Percentiles rank a stretch among this genome's conserved stretches.
Evolutionary conservation across 1,139 yeast genomes (phyloP).

Genomic region (Protomyces gravidus): DNA sequence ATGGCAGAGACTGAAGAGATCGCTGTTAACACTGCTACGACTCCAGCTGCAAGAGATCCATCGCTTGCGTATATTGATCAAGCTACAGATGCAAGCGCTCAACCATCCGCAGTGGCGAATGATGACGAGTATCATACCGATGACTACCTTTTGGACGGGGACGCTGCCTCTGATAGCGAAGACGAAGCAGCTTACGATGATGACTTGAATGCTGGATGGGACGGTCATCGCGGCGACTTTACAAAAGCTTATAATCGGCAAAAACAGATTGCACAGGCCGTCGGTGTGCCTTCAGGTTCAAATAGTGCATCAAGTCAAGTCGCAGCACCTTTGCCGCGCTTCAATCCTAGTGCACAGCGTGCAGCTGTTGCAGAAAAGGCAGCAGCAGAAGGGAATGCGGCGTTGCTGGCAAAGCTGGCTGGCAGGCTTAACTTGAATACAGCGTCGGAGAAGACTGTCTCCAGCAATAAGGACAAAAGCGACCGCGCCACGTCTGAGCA

Average conservation of each 20-base stretch:
- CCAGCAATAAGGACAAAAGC: conserved; percentile 57
- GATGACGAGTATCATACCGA: conserved; percentile 12
- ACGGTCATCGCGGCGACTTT: conserved; percentile 26
- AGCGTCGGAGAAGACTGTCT: conserved; percentile 29
- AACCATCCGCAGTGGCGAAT: not conserved
- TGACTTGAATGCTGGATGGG: conserved; percentile 26
- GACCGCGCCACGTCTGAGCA: conserved; percentile 96
- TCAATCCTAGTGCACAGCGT: conserved; percentile 23
- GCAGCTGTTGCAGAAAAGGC: conserved; percentile 17
- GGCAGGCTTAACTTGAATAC: conserved; percentile 18
- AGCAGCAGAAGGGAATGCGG: conserved; percentile 26
- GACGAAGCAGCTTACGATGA: conserved; percentile 24
- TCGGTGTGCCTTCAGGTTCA: not conserved
- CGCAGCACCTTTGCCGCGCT: conserved; percentile 12
- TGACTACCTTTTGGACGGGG: not conserved
- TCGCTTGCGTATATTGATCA: not conserved
- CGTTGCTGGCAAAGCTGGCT: conserved; percentile 28
- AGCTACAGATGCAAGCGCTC: not conserved
- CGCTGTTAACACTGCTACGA: no score
- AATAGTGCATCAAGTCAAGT: not conserved
- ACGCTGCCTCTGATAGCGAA: not conserved
- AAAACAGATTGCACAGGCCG: conserved; percentile 18
- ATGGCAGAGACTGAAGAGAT: no score
- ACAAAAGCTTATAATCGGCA: conserved; percentile 30
- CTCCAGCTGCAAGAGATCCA: not conserved